A percentile compares a stretch with the other conserved stretches of the same genome.
phyloP scores from a whole-genome alignment of 352 stramenopile genomes.

The Blastocystis sp. region DNA sequence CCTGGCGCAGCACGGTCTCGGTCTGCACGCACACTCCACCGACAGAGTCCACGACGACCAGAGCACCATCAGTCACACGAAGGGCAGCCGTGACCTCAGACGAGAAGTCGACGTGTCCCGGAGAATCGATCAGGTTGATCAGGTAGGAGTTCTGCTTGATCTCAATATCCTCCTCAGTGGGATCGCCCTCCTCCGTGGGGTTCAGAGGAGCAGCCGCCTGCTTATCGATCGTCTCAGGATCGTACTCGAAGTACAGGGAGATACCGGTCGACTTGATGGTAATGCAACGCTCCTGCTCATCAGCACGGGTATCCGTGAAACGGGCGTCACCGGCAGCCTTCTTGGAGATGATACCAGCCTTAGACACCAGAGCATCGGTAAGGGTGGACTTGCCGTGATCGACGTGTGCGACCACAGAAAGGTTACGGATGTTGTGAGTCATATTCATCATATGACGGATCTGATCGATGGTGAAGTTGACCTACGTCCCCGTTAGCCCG shows the following conservation, averaged over 20 bases:
- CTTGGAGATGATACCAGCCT: slow-evolving; percentile 96
- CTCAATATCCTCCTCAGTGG: slow-evolving; percentile 75
- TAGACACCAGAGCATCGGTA: slow-evolving; percentile 95
- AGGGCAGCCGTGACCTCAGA: slow-evolving; percentile 97
- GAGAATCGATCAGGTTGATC: slow-evolving; percentile 99
- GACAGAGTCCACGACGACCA: slow-evolving; percentile 98
- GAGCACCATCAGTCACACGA: slow-evolving; percentile 95
- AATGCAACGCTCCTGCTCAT: slow-evolving; percentile 98
- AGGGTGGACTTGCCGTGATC: slow-evolving; percentile 99
- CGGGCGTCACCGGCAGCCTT: slow-evolving; percentile 94
- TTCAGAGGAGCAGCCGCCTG: slow-evolving; percentile 71
- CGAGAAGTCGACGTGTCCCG: slow-evolving; percentile 99
- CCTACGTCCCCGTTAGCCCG: slow-evolving; percentile 74
- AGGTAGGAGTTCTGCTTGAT: slow-evolving; percentile 96
- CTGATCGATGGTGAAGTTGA: slow-evolving; percentile 99
- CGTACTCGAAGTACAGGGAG: slow-evolving; percentile 99
- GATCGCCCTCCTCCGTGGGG: not conserved
- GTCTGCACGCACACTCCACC: slow-evolving; percentile 98
- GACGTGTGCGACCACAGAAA: slow-evolving; percentile 99
- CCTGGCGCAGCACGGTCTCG: slow-evolving; percentile 96
- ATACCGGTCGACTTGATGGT: slow-evolving; percentile 99
- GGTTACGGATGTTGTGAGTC: slow-evolving; percentile 99
- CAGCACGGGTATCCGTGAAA: slow-evolving; percentile 97
- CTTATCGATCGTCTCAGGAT: slow-evolving; percentile 75
- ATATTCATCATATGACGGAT: slow-evolving; percentile 91